A percentile compares a stretch with the other conserved stretches of the same genome.
phyloP scores from a whole-genome alignment of 805 yeast genomes.

The Monosporozyma yasuniensis region DNA sequence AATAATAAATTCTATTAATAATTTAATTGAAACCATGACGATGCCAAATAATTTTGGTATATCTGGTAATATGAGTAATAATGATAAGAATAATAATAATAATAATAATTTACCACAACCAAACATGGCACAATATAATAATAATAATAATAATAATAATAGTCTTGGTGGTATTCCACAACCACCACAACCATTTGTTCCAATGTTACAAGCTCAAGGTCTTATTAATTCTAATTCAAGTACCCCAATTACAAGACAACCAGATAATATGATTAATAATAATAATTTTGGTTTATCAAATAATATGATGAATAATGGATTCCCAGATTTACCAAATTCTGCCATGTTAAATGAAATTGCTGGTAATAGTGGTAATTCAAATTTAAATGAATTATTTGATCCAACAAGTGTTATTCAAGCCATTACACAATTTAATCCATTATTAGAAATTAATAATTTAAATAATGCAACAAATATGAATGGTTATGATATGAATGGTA shows the following conservation, averaged over 20 bases:
- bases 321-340: neutral
- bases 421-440: constrained; percentile 6
- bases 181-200: neutral
- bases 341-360: neutral
- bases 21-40: constrained; percentile 4
- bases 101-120: neutral
- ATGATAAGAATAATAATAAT: neutral
- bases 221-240: neutral
- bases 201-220: neutral
- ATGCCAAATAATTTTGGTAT: constrained; percentile 3
- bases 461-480: neutral
- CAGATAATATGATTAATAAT: constrained; percentile 1
- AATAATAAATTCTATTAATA: constrained; percentile 1
- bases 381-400: constrained; percentile 15
- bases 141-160: neutral
- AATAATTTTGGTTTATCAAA: neutral
- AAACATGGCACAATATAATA: neutral
- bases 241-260: neutral
- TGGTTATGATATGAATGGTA: neutral
- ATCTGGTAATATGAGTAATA: neutral
- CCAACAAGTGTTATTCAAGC: constrained; percentile 28
- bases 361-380: constrained; percentile 1
- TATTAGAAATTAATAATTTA: constrained; percentile 2
- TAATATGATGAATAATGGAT: neutral
- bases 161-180: neutral